Evolutionary conservation across 441 rosid species (phyloP), one percentile per base, ranked within the genome.

Genomic region (Erysimum pusillum): DNA sequence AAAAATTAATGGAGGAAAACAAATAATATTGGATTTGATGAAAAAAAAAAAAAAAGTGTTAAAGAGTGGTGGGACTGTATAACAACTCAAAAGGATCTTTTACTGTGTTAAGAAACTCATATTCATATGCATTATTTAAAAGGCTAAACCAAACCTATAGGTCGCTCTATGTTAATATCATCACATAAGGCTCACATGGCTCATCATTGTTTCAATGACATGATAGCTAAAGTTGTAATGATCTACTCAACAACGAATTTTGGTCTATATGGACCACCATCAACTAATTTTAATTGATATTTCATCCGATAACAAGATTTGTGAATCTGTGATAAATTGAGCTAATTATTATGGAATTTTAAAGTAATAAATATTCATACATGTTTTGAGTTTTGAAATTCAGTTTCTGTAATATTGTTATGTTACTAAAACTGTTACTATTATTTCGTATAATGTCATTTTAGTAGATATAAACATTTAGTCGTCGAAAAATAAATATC

Each of bases 171-270:
- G 45, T 61, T 78, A 70, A 67, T 78, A 78, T 78, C 64, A 67
- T 9, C n/a, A n/a, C n/a, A 67, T 52, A 61, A 18, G 34, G 63
- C 48, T 63, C 81, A 68, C 81, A 79, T 73, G 81, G 81, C 78
- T 73, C 81, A 73, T 79, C 78, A 77, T 65, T 77, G 68, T 71
- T 65, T 7, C 73, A 77, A 9, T 77, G 73, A 71, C 76, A 59
- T 73, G 66, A 73, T 73, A 73, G n/a, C 67, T 73, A 79, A 68
- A 79, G 75, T 73, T 73, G 81, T 68, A 79, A 79, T 79, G 81
- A 79, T 79, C 75, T 73, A 62, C 81, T 79, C 81, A 74, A 79
- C 81, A 79, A 62, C 45, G 81, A 73, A 22, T 31, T 41, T 62
- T 62, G 15, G 70, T 67, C 60, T 45, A 5, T 67, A 44, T 73